Base-by-base conservation (phyloP, 345 rosid genomes). In the Hibiscus tridactylites region DNA sequence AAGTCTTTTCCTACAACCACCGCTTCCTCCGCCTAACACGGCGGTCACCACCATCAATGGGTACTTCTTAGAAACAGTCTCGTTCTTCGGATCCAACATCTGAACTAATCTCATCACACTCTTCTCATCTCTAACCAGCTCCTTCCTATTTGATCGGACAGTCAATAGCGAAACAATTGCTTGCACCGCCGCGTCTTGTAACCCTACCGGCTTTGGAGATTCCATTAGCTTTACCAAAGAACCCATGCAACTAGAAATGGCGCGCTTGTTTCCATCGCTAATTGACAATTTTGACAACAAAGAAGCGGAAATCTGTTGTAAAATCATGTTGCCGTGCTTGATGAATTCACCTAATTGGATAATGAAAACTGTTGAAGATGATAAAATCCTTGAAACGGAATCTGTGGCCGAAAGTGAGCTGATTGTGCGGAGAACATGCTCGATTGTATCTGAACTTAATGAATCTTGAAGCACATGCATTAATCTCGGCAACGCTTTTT, bases 191-290 rank as follows among this genome's bases (percentile, higher is more conserved):
- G 85, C 76, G 39, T 91, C 97, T 56, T 91, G 92, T 73, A 91
- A 39, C 26, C 95, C 91, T 50, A 79, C 90, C 15, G 97, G 91
- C 85, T 91, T 91, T 0, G 91, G 87, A 29, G 81, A 84, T 71
- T 86, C 92, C 83, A 88, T 89, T 59, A 91, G 61, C 77, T 80
- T 80, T 46, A 91, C 75, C 74, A 91, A 68, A n/a, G 89, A 81
- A 13, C 76, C 70, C 85, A 85, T 78, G 50, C 89, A 89, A 66
- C 85, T 83, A 0, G 83, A 64, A 12, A 91, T 74, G 0, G 95
- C 97, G 68, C 97, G 78, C 75, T 91, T 91, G 77, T 91, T 89
- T 0, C 90, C 92, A 33, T 89, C 93, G 47, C 93, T 88, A 37
- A 84, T 62, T 26, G 83, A 71, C 53, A 91, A 28, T 9, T 79